Conservation (phyloP, 495 filamentous ascomycete species). For the Rhypophila decipiens region DNA sequence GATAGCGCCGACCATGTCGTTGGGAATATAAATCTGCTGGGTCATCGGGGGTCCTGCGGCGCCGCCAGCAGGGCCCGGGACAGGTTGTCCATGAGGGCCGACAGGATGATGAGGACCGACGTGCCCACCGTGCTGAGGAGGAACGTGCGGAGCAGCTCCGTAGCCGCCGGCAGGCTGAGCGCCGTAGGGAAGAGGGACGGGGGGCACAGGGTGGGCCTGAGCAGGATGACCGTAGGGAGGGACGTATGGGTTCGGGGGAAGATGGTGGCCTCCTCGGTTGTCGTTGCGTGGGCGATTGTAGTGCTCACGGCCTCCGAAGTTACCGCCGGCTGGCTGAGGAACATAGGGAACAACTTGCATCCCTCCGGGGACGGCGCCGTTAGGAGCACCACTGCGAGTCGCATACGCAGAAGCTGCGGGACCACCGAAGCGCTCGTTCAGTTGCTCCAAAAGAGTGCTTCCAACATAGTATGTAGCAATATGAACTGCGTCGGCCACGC, state of each 20-base stretch:
- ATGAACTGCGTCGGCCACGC: conserved; percentile 89
- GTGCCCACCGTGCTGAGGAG: conserved; percentile 58
- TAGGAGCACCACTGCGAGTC: conserved; percentile 86
- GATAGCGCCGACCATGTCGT: conserved; percentile 99
- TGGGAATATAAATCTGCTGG: conserved; percentile 97
- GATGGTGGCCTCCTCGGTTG: conserved; percentile 55
- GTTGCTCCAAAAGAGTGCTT: conserved; percentile 89
- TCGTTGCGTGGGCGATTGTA: conserved; percentile 60
- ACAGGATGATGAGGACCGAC: conserved; percentile 44
- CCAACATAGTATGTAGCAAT: conserved; percentile 98
- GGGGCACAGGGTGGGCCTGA: conserved; percentile 53
- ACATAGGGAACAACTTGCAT: conserved; percentile 97
- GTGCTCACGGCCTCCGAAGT: conserved; percentile 85
- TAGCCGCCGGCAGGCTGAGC: conserved; percentile 42
- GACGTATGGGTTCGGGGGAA: conserved; percentile 41
- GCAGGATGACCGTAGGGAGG: conserved; percentile 60
- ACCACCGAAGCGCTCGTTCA: conserved; percentile 92
- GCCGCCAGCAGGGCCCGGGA: conserved; percentile 59
- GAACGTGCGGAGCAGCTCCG: conserved; percentile 72
- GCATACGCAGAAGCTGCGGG: conserved; percentile 96
- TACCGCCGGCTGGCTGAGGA: conserved; percentile 84
- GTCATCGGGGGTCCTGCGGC: conserved; percentile 84
- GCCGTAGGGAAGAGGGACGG: conserved; percentile 68
- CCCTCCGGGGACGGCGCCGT: conserved; percentile 86
- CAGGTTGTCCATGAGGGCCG: conserved; percentile 59